Conservation (phyloP, 2,329 filamentous ascomycete genomes). For the Hymenoscyphus scutula region DNA sequence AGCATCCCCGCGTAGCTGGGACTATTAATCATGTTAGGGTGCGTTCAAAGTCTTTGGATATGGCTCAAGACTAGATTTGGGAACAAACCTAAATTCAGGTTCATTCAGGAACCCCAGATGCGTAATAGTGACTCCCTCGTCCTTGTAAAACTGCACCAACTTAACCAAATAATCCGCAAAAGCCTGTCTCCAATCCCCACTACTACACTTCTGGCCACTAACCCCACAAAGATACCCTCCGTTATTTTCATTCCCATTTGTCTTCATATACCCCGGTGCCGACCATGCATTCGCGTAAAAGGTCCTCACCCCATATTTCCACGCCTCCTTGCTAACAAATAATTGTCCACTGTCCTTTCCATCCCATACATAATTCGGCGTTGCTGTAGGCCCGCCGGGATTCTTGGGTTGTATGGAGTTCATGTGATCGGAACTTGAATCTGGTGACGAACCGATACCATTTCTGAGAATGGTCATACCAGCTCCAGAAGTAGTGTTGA, state of each 20-base stretch:
- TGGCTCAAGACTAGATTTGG: too few relatives aligned
- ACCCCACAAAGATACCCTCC: constrained; percentile 48
- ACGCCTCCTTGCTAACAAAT: constrained; percentile 50
- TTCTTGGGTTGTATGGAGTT: constrained; percentile 45
- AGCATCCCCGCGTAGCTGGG: constrained; percentile 47
- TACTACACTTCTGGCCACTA: constrained; percentile 39
- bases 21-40: constrained; percentile 8
- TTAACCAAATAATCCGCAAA: constrained; percentile 50
- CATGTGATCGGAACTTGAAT: constrained; percentile 19
- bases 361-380: constrained; percentile 46
- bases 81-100: constrained; percentile 38
- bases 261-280: constrained; percentile 52
- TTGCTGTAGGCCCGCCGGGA: constrained; percentile 42
- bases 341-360: constrained; percentile 49
- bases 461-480: constrained; percentile 52
- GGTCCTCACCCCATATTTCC: constrained; percentile 42
- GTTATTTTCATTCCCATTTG: constrained; percentile 43
- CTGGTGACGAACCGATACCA: constrained; percentile 42
- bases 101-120: constrained; percentile 47
- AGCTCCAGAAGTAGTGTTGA: constrained; percentile 45
- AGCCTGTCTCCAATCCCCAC: constrained; percentile 47
- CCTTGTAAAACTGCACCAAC: constrained; percentile 45
- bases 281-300: constrained; percentile 51
- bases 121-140: constrained; percentile 40
- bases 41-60: neutral